These are phyloP conservation scores for Firmiana major DNA, from an alignment of 345 rosid genomes.

Conservation along the genomic window DNA sequence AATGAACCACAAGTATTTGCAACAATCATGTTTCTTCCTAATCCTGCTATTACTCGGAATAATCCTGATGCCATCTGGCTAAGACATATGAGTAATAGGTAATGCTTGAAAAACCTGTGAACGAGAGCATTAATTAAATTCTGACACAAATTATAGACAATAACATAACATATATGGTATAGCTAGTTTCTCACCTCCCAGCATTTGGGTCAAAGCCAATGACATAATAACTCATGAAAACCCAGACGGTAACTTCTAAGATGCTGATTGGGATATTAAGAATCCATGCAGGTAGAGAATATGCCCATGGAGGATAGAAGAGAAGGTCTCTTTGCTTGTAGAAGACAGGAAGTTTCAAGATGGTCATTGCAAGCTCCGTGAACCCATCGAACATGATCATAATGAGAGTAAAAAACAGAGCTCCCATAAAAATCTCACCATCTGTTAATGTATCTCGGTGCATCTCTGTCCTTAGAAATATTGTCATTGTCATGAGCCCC, in stretches of 20 bases:
- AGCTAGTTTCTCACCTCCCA: constrained; percentile 31
- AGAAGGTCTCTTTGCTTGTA: constrained; percentile 86
- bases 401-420: constrained; percentile 50
- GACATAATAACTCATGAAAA: constrained; percentile 44
- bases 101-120: constrained; percentile 57
- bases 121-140: constrained; percentile 12
- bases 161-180: background rate
- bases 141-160: background rate
- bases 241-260: constrained; percentile 63
- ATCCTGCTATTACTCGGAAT: constrained; percentile 50
- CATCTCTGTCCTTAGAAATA: constrained; percentile 71
- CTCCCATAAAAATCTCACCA: constrained; percentile 68
- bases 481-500: constrained; percentile 54
- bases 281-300: constrained; percentile 74
- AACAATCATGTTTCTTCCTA: constrained; percentile 56
- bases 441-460: constrained; percentile 48
- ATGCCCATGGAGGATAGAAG: constrained; percentile 90
- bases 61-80: constrained; percentile 59
- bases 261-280: constrained; percentile 73
- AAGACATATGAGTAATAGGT: constrained; percentile 37
- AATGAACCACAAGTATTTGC: constrained; percentile 61
- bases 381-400: constrained; percentile 71
- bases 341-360: constrained; percentile 77
- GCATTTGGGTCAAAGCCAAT: constrained; percentile 51
- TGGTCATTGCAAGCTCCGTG: constrained; percentile 74